Base-by-base conservation (phyloP, 371 early-diverging fungal species). In the Coemansia sp. region DNA sequence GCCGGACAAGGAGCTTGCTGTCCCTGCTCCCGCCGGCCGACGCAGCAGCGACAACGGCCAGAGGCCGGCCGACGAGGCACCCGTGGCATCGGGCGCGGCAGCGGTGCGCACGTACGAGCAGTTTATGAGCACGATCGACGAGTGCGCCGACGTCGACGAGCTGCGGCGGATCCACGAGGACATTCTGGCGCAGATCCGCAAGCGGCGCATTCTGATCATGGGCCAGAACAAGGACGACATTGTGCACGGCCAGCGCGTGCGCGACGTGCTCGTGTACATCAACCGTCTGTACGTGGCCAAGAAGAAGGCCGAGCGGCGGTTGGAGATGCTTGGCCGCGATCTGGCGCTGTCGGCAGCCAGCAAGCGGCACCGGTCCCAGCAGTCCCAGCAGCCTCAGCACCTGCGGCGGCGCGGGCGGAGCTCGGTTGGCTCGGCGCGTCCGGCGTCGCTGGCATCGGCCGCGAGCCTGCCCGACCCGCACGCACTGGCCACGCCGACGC, bases 161-260 rank as follows among this genome's bases (percentile, higher is more conserved):
- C 81, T 92, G 51, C 83, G 83, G 53, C 67, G 83, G 11, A 84
- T 90, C 11, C 72, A 86, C 43, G 88, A 90, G 60, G 87, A 88
- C 40, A 82, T 92, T 52, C 74, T 89, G 36, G 87, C 88, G 4
- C 91, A 93, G 68, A 84, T 93, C 31, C 78, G 88, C 38, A 88
- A 85, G 65, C 90, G 89, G 51, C 82, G 84, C 53, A 61, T 72
- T 33, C 49, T 75, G 51, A 65, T 84, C 77, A 87, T 76, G 60
- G 87, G 86, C 53, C 80, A 84, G 43, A 84, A 82, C 60, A 82
- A 84, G 39, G 85, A 86, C 62, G 92, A 92, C 52, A 81, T 89
- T 12, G 82, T 94, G 32, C 85, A 93, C 58, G 94, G 94, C 5
- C 84, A 87, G 74, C 85, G 86, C 36, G 94, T 93, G n/a, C 75